Evolutionary conservation across 208 protist genomes (phyloP), one percentile per base, ranked within the genome.

Genomic region (Trypanosoma platydactyli): DNA sequence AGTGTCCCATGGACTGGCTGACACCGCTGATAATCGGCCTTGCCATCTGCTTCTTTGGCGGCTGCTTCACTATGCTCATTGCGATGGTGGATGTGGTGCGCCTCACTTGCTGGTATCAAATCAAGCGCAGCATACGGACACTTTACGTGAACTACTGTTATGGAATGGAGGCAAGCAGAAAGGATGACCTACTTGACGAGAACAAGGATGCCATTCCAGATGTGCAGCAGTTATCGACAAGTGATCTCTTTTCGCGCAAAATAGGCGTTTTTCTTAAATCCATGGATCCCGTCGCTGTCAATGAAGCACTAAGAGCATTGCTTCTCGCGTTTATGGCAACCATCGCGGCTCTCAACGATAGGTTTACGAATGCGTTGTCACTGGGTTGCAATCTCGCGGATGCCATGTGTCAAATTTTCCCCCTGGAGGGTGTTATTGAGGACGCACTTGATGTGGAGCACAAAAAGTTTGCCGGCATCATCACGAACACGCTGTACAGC

Each of bases 21-120:
- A 13, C 70, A 22, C 81, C 82, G 25, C 68, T 91, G 63, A 38
- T 92, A 30, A 56, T 89, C 15, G 88, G 88, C 48, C 68, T 94
- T 18, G 64, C 61, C 11, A 51, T 94, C 22, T 93, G 84, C 72
- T 94, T 96, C 62, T 94, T 94, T 64, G 91, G 91, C 16, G 84
- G 88, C 18, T 74, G 64, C 59, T 96, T 89, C 67, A 73, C 79
- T 27, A 84, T 88, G 58, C 64, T 90, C 24, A 77, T 94, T 44
- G 77, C 91, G 5, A 82, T 83, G 0, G 57, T 86, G 12, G 91
- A 92, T 61, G 88, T 88, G 33, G 73, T 93, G 51, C 79, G 77
- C 2, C 58, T 96, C 53, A 77, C 84, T 15, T 85, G 77, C 46
- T 92, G 88, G 86, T 77, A 84, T 29, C 71, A 79, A 48, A 71